Evolutionary conservation across 2,329 filamentous ascomycete species (phyloP).

Genomic region (Arthrobotrys sinensis): DNA sequence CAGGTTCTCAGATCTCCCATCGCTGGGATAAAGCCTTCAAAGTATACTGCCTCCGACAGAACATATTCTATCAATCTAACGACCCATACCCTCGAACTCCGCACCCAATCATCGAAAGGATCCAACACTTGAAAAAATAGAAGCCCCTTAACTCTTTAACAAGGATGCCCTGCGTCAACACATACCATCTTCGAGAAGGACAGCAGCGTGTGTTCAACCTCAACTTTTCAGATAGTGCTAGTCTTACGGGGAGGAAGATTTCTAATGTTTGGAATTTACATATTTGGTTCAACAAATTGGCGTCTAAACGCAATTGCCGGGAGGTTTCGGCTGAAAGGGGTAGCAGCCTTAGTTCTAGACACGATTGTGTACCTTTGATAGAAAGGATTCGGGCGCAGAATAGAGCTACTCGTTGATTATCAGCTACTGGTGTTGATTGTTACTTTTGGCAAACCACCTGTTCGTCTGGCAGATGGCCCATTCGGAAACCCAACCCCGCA

Average conservation of each 20-base stretch:
- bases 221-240: neutral
- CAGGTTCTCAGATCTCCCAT: neutral
- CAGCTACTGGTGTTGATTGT: too few relatives aligned
- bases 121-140: neutral
- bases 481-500: too few relatives aligned
- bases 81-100: neutral
- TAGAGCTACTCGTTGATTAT: neutral
- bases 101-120: neutral
- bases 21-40: neutral
- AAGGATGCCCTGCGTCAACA: neutral
- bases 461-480: too few relatives aligned
- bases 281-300: neutral
- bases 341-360: too few relatives aligned
- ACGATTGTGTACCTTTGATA: slow-evolving; percentile 1
- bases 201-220: neutral
- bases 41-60: neutral
- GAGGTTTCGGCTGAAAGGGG: too few relatives aligned
- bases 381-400: neutral
- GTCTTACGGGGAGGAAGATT: neutral
- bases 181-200: neutral
- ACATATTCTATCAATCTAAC: neutral
- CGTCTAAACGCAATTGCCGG: neutral
- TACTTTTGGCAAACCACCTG: too few relatives aligned
- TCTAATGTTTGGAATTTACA: slow-evolving; percentile 6
- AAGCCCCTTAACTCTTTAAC: neutral